These are phyloP conservation scores for Juglanconis oblonga DNA, from an alignment of 2,329 filamentous ascomycete species.

Conservation along the genomic window DNA sequence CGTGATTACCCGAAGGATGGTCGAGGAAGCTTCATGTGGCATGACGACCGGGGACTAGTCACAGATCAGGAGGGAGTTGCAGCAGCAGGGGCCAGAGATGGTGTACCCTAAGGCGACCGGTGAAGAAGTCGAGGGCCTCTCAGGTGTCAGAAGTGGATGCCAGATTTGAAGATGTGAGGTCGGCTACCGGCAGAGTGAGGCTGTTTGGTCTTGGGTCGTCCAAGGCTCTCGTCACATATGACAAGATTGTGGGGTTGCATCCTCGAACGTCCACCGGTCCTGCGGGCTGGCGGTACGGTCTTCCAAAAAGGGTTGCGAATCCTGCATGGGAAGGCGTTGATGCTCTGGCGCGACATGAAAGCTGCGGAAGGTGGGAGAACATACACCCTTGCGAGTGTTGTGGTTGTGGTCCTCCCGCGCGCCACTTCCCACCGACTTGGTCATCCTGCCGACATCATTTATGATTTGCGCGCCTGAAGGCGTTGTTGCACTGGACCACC, in stretches of 20 bases:
- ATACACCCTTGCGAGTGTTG: not conserved
- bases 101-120: constrained; percentile 16
- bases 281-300: constrained; percentile 4
- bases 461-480: not conserved
- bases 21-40: not conserved
- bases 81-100: constrained; percentile 1
- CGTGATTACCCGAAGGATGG: constrained; percentile 9
- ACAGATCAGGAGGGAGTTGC: not conserved
- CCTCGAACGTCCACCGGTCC: constrained; percentile 2
- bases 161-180: constrained; percentile 7
- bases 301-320: not conserved
- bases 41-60: constrained; percentile 2
- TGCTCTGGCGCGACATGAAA: not conserved
- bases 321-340: not conserved
- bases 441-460: not conserved
- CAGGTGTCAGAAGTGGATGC: constrained; percentile 1
- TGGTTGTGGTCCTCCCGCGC: too few relatives aligned
- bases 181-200: constrained; percentile 5
- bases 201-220: not conserved
- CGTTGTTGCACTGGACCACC: not conserved
- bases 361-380: not conserved
- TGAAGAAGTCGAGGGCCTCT: constrained; percentile 12
- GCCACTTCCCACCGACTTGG: not conserved
- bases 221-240: not conserved
- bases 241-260: not conserved